These are phyloP conservation scores for Leucocoprinus sp. DNA, from an alignment of 768 basidiomycete genomes.

Conservation along the genomic window DNA sequence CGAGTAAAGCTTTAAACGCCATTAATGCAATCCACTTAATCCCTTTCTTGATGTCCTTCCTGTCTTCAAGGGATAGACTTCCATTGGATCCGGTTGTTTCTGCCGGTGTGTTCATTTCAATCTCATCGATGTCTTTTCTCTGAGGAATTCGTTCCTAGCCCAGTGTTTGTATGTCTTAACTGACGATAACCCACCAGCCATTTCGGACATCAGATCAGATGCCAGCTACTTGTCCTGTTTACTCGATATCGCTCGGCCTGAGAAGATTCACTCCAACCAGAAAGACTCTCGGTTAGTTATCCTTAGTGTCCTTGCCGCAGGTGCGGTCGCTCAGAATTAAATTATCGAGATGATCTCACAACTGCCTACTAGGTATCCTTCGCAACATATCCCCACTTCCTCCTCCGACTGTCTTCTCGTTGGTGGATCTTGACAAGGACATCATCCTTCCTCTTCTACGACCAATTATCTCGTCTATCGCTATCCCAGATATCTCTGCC, in stretches of 20 bases:
- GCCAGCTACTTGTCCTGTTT: constrained; percentile 58
- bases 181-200: constrained; percentile 79
- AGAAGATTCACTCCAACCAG: constrained; percentile 32
- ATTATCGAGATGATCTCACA: neutral
- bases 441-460: constrained; percentile 63
- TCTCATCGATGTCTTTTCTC: neutral
- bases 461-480: constrained; percentile 54
- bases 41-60: constrained; percentile 88
- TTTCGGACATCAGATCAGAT: constrained; percentile 54
- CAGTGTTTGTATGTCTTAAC: constrained; percentile 91
- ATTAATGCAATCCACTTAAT: constrained; percentile 74
- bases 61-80: constrained; percentile 60
- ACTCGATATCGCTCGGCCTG: constrained; percentile 46
- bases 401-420: constrained; percentile 52
- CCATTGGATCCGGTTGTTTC: constrained; percentile 68
- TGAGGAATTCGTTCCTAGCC: constrained; percentile 36
- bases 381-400: constrained; percentile 73
- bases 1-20: constrained; percentile 83
- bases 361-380: constrained; percentile 47
- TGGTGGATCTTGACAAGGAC: constrained; percentile 62
- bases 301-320: constrained; percentile 63
- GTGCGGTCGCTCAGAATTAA: constrained; percentile 27
- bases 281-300: constrained; percentile 41
- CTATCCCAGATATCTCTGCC: constrained; percentile 41
- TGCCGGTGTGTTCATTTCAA: constrained; percentile 50